Evolutionary conservation across 2,329 filamentous ascomycete species (phyloP), one percentile per base, ranked within the genome.

Genomic region (Verticillium nonalfalfae): DNA sequence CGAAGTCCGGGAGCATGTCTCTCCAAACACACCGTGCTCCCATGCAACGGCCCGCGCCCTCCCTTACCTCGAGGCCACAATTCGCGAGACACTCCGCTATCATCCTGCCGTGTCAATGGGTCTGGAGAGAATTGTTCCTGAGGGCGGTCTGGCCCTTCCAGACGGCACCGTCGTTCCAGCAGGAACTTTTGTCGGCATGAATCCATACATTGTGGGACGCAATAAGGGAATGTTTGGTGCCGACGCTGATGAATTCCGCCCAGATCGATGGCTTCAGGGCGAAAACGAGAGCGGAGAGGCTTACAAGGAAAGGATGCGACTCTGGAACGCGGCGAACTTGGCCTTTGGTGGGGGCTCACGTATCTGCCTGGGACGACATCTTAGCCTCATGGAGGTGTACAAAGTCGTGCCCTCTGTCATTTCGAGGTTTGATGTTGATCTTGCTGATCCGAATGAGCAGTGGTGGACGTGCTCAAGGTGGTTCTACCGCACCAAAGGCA

Each of bases 71-170:
- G 74, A 80, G 54, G 82, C 82, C 3, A 77, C 82, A 2, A 74
- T 85, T 21, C 79, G 77, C 21, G 84, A 87, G 67, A 74, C 78
- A 0, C 70, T 80, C 64, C 76, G 82, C 3, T 69, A 83, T 11
- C 79, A 83, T 64, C 81, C 82, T 1, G 75, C 73, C 2, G 72
- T 83, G 2, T 77, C 74, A 10, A 74, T 83, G 64, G 68, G 77
- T 4, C 72, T 85, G 15, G 80, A 84, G 67, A 79, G 83, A 1
- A 68, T 79, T 18, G 81, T 84, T 0, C 82, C 81, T 1, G 55
- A 66, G 0, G 69, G 66, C 5, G 77, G 79, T 0, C 66, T 77
- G 7, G 68, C 64, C 0, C 71, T 78, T 3, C 72, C 74, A 1
- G 71, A 75, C 57, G 75, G 76, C 3, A 68, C 67, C 3, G 66